Base-by-base conservation (phyloP, 2,329 filamentous ascomycete species). In the Verticillium tricorpus region DNA sequence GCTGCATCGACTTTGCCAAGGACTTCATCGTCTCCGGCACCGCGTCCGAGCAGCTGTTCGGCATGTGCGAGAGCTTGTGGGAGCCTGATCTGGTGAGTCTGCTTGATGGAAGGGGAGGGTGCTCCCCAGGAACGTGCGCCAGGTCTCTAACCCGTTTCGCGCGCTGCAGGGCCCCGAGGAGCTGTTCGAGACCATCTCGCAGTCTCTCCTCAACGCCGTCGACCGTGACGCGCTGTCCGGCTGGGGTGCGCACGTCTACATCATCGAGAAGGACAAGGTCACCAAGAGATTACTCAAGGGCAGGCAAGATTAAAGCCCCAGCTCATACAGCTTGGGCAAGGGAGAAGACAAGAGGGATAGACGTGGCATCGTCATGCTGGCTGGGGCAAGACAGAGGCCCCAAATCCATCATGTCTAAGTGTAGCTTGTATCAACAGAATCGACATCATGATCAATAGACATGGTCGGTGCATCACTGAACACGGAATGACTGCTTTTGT, bases 201-300 rank as follows among this genome's bases (percentile, higher is more conserved):
- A 99, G 80, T 89, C 94, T 59, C 85, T 99, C 64, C 85, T 99
- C 69, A 98, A 96, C 78, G 95, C 95, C 63, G 92, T 98, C 62
- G 95, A 99, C 78, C 87, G 95, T 80, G 95, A 99, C 78, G 95
- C 95, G 60, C 84, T 99, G 66, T 97, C 94, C 40, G 95, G 95
- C 67, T 98, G 95, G 95, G 95, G 95, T 75, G 95, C 95, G 45
- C 93, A 99, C 74, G 95, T 99, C 70, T 99, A 98, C 82, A 96
- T 99, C 74, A 96, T 99, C 77, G 95, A 98, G 84, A 99, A 99
- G 86, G 93, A 97, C 82, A 98, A 98, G 90, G 92, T 99, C 66
- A 98, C 95, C 73, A 97, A 98, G 89, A 86, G 95, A 77, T 87
- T 99, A 88, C 83, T 99, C 77, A 98, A 98, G 88, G 93, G 93